Evolutionary conservation across 345 rosid species (phyloP).

Genomic region (Bruguiera gymnorhiza): DNA sequence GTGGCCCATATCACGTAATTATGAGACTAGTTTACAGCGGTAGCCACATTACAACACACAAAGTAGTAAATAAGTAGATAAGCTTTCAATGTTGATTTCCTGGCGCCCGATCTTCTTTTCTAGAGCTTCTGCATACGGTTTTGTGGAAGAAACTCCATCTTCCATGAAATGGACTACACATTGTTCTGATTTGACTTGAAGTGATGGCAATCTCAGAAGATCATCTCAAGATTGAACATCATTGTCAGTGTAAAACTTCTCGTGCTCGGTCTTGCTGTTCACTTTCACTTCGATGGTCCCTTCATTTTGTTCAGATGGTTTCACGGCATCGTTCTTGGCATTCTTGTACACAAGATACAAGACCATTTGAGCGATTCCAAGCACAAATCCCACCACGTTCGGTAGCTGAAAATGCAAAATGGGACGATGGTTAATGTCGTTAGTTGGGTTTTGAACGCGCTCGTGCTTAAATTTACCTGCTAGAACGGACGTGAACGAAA

Average conservation of each 20-base stretch:
- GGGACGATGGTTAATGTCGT: neutral
- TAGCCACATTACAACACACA: too few species aligned
- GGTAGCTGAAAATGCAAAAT: slow-evolving; percentile 9
- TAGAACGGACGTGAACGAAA: neutral
- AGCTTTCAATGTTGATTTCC: too few species aligned
- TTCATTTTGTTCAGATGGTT: neutral
- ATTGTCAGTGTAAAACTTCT: neutral
- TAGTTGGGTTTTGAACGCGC: neutral
- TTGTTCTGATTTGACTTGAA: neutral
- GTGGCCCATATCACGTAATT: too few species aligned
- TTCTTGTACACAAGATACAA: slow-evolving; percentile 12
- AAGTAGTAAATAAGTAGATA: too few species aligned
- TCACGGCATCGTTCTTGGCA: neutral
- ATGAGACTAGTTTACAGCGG: too few species aligned
- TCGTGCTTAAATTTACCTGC: neutral
- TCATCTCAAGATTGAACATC: neutral
- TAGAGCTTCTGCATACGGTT: too few species aligned
- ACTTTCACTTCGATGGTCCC: neutral
- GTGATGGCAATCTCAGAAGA: neutral
- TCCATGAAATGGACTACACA: neutral
- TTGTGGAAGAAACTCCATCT: too few species aligned
- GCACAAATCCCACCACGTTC: slow-evolving; percentile 14
- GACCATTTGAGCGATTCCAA: slow-evolving; percentile 19
- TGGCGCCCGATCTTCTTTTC: too few species aligned
- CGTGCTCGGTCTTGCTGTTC: neutral